Percentiles rank a stretch among this genome's conserved stretches.
Evolutionary conservation across 2,329 filamentous ascomycete genomes (phyloP).

Genomic region (Fusarium cyanostomum): DNA sequence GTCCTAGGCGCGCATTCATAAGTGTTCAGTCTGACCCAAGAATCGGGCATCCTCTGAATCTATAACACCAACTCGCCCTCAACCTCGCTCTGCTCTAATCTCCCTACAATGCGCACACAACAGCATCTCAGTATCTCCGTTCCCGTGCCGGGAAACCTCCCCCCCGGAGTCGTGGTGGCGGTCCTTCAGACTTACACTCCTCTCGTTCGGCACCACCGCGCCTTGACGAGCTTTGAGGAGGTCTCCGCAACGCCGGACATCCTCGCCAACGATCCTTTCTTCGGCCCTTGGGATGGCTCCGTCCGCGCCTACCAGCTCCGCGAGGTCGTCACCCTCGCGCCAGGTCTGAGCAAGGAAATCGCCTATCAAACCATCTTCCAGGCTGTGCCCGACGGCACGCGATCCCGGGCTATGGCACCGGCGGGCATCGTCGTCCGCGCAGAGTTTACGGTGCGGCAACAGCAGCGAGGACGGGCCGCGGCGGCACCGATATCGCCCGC

Average conservation of each 20-base stretch:
- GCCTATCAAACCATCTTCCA: slow-evolving; percentile 57
- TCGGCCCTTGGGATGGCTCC: slow-evolving; percentile 50
- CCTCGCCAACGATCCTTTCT: slow-evolving; percentile 54
- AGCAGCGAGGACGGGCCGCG: slow-evolving; percentile 21
- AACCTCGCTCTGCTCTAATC: background rate
- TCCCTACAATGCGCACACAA: slow-evolving; percentile 44
- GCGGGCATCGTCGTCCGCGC: slow-evolving; percentile 56
- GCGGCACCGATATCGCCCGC: slow-evolving; percentile 35
- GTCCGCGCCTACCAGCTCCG: slow-evolving; percentile 48
- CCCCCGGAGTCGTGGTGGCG: slow-evolving; percentile 50
- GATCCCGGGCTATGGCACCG: slow-evolving; percentile 55
- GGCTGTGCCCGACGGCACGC: slow-evolving; percentile 51
- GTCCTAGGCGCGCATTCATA: background rate
- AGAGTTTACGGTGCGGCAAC: slow-evolving; percentile 46
- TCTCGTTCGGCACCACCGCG: slow-evolving; percentile 54
- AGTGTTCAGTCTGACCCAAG: background rate
- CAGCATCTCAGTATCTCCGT: slow-evolving; percentile 51
- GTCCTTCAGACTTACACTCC: slow-evolving; percentile 53
- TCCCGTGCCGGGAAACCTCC: slow-evolving; percentile 53
- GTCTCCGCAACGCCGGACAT: slow-evolving; percentile 46
- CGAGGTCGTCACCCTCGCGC: slow-evolving; percentile 50
- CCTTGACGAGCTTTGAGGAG: slow-evolving; percentile 49
- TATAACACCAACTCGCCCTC: background rate
- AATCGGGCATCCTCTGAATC: background rate
- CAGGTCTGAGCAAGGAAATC: slow-evolving; percentile 53